Evolutionary conservation across 257 asterid species (phyloP).

Genomic region (Jaltomata sinuosa): DNA sequence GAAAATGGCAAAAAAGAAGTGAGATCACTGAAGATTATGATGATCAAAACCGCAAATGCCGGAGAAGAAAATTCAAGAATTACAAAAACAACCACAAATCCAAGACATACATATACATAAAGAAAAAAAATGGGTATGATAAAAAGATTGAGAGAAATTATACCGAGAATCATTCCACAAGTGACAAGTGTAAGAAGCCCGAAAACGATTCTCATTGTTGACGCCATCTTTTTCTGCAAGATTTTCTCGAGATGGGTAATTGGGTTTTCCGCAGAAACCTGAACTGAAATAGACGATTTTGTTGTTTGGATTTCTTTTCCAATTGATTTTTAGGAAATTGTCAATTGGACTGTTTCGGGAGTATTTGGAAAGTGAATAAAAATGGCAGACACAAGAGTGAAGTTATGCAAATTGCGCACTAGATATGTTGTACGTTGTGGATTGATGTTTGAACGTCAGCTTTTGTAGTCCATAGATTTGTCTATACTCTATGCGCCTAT

Average conservation of each 20-base stretch:
- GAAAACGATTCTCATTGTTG: constrained; percentile 37
- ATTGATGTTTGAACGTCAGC: neutral
- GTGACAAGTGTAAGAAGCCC: constrained; percentile 69
- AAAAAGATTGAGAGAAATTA: neutral
- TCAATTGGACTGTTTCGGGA: neutral
- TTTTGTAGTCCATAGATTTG: neutral
- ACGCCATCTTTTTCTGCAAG: constrained; percentile 9
- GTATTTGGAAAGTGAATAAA: neutral
- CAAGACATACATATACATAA: neutral
- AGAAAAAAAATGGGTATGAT: neutral
- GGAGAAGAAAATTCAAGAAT: neutral
- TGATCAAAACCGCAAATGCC: neutral
- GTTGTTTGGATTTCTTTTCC: neutral
- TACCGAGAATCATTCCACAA: constrained; percentile 73
- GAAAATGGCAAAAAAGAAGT: neutral
- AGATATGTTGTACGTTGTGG: neutral
- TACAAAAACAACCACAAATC: neutral
- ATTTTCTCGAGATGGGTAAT: neutral
- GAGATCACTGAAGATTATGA: neutral
- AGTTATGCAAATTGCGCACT: neutral
- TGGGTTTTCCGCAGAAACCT: neutral
- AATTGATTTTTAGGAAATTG: neutral
- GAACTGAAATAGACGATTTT: neutral
- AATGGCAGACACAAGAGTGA: neutral
- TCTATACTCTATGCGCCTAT: neutral